These are phyloP conservation scores for Epichloe elymi DNA, from an alignment of 2,329 filamentous ascomycete genomes.

Conservation along the genomic window DNA sequence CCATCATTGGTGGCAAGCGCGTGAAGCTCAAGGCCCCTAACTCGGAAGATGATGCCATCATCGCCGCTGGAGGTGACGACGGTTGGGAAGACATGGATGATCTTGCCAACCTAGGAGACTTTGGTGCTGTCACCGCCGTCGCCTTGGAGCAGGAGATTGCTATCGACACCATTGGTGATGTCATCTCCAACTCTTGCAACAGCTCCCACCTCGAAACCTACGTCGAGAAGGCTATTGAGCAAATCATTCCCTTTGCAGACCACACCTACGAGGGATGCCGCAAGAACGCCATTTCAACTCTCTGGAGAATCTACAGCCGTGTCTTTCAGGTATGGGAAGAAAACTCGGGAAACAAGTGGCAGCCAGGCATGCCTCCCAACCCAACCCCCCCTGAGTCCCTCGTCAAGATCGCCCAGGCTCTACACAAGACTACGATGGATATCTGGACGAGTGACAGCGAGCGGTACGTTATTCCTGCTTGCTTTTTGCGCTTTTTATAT, in stretches of 20 bases:
- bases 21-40: constrained; percentile 56
- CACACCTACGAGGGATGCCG: constrained; percentile 89
- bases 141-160: constrained; percentile 96
- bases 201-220: constrained; percentile 63
- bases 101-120: constrained; percentile 72
- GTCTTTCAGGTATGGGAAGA: constrained; percentile 82
- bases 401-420: constrained; percentile 71
- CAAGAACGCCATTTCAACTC: constrained; percentile 78
- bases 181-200: constrained; percentile 74
- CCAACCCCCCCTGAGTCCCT: constrained; percentile 67
- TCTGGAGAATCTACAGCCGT: constrained; percentile 88
- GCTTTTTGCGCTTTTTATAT: background rate
- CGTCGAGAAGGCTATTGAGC: constrained; percentile 77
- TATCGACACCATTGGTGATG: constrained; percentile 84
- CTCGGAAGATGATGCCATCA: constrained; percentile 41
- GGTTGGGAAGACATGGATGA: constrained; percentile 55
- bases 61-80: constrained; percentile 41
- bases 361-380: constrained; percentile 73
- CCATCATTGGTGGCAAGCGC: constrained; percentile 71
- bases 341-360: constrained; percentile 63
- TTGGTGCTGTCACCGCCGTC: constrained; percentile 74
- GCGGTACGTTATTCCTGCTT: constrained; percentile 51
- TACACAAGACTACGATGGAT: constrained; percentile 71
- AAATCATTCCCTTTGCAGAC: constrained; percentile 66
- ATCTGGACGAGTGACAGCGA: constrained; percentile 87